Percentiles rank a stretch among this genome's conserved stretches.
phyloP scores from a whole-genome alignment of 768 basidiomycete species.

The Mycena kentingensis region DNA sequence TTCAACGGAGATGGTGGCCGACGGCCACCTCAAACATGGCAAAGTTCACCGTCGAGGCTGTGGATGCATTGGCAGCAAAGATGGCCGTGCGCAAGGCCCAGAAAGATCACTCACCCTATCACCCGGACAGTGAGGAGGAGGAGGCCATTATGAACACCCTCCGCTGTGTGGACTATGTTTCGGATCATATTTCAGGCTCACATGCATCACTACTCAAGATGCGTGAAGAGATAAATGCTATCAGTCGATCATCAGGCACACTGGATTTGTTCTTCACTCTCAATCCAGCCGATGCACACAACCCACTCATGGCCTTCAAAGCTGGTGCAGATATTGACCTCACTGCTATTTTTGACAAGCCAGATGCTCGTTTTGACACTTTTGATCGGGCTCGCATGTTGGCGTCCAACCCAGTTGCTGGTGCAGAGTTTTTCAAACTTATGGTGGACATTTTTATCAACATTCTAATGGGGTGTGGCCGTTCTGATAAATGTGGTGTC shows the following conservation, averaged over 20 bases:
- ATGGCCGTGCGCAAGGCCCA: neutral
- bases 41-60: conserved; percentile 3
- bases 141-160: too few species aligned
- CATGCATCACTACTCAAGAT: conserved; percentile 8
- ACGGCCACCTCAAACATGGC: neutral
- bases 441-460: conserved; percentile 28
- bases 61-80: neutral
- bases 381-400: conserved; percentile 18
- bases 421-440: conserved; percentile 38
- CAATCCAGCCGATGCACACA: conserved; percentile 24
- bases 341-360: conserved; percentile 11
- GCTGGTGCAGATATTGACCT: conserved; percentile 25
- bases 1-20: conserved; percentile 4
- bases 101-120: neutral
- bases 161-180: too few species aligned
- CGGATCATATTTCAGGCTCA: conserved; percentile 24
- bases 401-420: conserved; percentile 33
- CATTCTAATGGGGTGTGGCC: conserved; percentile 26
- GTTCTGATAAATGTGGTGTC: conserved; percentile 23
- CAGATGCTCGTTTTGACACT: conserved; percentile 7
- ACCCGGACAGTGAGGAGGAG: neutral
- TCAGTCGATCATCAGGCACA: conserved; percentile 14
- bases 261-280: conserved; percentile 23
- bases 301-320: conserved; percentile 15
- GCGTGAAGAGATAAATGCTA: conserved; percentile 20